phyloP scores from a whole-genome alignment of 768 basidiomycete genomes.

The Lactifluus pinguis region DNA sequence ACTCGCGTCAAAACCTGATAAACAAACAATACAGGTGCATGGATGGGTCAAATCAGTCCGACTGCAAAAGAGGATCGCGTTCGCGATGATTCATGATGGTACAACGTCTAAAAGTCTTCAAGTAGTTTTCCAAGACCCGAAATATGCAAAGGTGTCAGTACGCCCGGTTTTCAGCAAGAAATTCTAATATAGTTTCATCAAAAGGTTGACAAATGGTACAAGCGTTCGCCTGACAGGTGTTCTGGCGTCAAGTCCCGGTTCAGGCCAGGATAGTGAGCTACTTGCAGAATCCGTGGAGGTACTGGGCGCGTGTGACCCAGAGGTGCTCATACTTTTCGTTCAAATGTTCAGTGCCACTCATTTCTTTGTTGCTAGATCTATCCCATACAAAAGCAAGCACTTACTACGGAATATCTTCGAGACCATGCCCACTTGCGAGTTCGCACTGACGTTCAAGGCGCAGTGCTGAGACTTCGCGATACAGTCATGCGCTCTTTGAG shows the following conservation, averaged over 20 bases:
- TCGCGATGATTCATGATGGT: conserved; percentile 77
- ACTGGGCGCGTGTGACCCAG: conserved; percentile 50
- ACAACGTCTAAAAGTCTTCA: conserved; percentile 64
- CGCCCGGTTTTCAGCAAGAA: neutral
- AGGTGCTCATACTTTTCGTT: conserved; percentile 29
- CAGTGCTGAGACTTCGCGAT: conserved; percentile 70
- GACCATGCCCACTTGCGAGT: conserved; percentile 84
- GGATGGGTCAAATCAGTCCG: conserved; percentile 86
- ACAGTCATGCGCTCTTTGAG: conserved; percentile 46
- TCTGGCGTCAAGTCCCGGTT: conserved; percentile 39
- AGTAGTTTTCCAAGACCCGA: conserved; percentile 54
- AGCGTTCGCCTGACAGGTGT: conserved; percentile 43
- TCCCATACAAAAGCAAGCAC: conserved; percentile 85
- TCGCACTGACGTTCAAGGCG: conserved; percentile 59
- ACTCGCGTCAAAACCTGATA: conserved; percentile 3
- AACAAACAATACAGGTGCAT: conserved; percentile 35
- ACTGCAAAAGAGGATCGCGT: conserved; percentile 81
- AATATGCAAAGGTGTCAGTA: conserved; percentile 27
- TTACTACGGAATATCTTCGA: conserved; percentile 71
- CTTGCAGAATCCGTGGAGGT: conserved; percentile 39
- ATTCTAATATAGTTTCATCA: neutral
- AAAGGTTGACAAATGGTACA: conserved; percentile 45
- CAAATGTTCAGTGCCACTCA: conserved; percentile 6
- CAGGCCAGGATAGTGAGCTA: conserved; percentile 45
- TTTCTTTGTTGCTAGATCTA: conserved; percentile 45